Base-by-base conservation (phyloP, 371 early-diverging fungal species). In the Chytridium lagenaria region DNA sequence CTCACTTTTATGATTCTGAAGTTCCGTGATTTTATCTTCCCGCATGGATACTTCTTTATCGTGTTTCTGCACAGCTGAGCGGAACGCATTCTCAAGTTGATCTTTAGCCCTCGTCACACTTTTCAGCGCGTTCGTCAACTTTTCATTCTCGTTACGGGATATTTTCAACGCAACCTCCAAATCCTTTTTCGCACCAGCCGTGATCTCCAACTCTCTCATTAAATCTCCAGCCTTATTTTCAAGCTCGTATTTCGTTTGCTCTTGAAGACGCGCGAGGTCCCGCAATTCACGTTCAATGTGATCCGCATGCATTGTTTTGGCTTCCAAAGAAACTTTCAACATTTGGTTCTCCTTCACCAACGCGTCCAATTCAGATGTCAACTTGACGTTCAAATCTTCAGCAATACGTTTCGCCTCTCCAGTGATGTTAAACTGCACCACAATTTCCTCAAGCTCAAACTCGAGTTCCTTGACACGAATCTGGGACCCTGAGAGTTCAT, bases 371-470 rank as follows among this genome's bases (percentile, higher is more conserved):
- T 82, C 81, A 2, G 75, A 59, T 19, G 76, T 59, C 40, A 85
- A 69, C 50, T 70, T 69, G 26, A 70, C 71, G 51, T 80, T 75
- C 7, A 74, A 57, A 26, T 78, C 82, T 33, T 83, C 80, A 5
- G 75, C 59, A 7, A 63, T 44, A 36, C 73, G 39, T 59, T 81
- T 78, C n/a, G 72, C 80, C 50, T 85, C 81, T 0, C 83, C 84
- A 10, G 76, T 78, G 1, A 71, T 68, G 65, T 83, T 85, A 67
- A 83, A 81, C 65, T 85, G 83, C 19, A 30, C 36, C 19, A 80
- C 78, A 55, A 85, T 64, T 65, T 82, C 81, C 67, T 82, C 81
- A 2, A 82, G 74, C 77, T 85, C 84, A 55, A 82, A 83, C 68
- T 85, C 84, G 31, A 85, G 78, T 63, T 85, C 86, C 33, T 72